phyloP scores from a whole-genome alignment of 83 land plant genomes.

The Picea abies region DNA sequence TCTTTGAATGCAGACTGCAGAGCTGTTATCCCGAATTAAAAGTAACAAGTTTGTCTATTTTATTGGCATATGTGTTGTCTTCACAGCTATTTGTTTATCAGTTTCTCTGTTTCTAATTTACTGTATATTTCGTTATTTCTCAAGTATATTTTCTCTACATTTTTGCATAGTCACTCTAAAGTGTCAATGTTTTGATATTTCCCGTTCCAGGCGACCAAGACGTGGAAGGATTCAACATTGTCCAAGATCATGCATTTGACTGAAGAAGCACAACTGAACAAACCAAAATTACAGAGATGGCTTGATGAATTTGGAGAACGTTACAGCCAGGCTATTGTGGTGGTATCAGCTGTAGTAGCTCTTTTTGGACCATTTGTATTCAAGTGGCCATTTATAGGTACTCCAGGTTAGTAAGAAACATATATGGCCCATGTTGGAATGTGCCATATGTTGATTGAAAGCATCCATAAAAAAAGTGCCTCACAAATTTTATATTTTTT shows the following conservation, averaged over 20 bases:
- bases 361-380: slow-evolving; percentile 85
- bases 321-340: slow-evolving; percentile 89
- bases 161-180: not conserved
- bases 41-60: too few relatives aligned
- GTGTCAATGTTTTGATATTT: not conserved
- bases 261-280: slow-evolving; percentile 91
- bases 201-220: slow-evolving; percentile 64
- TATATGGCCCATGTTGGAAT: not conserved
- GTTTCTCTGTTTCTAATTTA: too few relatives aligned
- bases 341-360: slow-evolving; percentile 73
- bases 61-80: too few relatives aligned
- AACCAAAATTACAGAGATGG: slow-evolving; percentile 96
- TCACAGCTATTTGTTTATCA: too few relatives aligned
- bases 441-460: too few relatives aligned
- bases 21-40: too few relatives aligned
- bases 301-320: slow-evolving; percentile 95
- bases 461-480: too few relatives aligned
- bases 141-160: not conserved
- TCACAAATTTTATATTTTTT: too few relatives aligned
- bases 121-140: not conserved
- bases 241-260: slow-evolving; percentile 89
- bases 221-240: slow-evolving; percentile 92
- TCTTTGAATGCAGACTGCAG: too few relatives aligned
- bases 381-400: slow-evolving; percentile 87
- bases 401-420: slow-evolving; percentile 68